Base-by-base conservation (phyloP, 495 filamentous ascomycete genomes). In the Hyaloscypha hepaticicola region DNA sequence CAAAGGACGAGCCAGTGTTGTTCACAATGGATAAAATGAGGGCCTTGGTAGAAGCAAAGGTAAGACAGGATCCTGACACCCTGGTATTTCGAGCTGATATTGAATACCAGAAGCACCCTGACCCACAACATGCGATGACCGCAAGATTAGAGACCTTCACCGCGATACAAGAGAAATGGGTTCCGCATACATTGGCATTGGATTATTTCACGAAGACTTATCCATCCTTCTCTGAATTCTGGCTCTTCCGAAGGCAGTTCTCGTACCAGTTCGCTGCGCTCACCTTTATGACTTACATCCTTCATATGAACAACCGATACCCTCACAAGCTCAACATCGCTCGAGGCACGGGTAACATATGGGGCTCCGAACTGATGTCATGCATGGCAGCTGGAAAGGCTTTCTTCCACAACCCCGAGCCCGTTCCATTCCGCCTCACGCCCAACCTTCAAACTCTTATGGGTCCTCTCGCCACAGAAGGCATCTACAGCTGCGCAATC, bases 211-310 rank as follows among this genome's bases (percentile, higher is more conserved):
- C 92, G 73, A 80, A 85, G 63, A 91, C 86, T 9, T 97, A 94
- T 76, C 91, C 95, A 60, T 90, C 90, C 51, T 98, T 89, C 72
- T 82, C 90, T 26, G 93, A 96, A 70, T 97, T 98, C 83, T 98
- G 93, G 90, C 86, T 98, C 45, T 99, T 99, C 89, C 88, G 94
- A 50, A 87, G 93, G 55, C 92, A 96, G 62, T 97, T 98, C 76
- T 88, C 91, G 29, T 97, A 97, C 77, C 95, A 98, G 77, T 87
- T 96, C 55, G 93, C 95, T n/a, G 88, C 93, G 2, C 83, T 97
- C 61, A 96, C 93, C 14, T 99, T 98, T 80, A 96, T 99, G 90
- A 99, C 96, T 38, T 98, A 97, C 73, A 88, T 96, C 65, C 90
- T 99, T 79, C 91, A 92, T 79, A 97, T 98, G 83, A 89, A 90